Evolutionary conservation across 2,329 filamentous ascomycete species (phyloP).

Genomic region (Tothia fuscella): DNA sequence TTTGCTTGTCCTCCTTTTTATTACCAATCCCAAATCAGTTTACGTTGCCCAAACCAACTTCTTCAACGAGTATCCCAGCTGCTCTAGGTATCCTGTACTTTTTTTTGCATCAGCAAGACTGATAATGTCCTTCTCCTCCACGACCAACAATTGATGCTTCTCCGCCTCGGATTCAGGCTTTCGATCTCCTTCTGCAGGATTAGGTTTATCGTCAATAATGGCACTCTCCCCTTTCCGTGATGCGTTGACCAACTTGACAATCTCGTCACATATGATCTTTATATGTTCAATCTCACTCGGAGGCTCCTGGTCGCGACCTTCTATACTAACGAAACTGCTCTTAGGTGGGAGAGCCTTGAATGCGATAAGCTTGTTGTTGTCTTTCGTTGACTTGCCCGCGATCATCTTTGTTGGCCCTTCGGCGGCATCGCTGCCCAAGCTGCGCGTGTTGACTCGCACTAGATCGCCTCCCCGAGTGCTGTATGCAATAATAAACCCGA

Average conservation of each 20-base stretch:
- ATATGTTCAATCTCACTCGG: slow-evolving; percentile 43
- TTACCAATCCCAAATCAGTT: no score
- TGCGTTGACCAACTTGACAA: slow-evolving; percentile 56
- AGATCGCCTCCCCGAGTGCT: slow-evolving; percentile 58
- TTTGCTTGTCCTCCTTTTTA: no score
- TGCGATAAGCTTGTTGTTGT: slow-evolving; percentile 30
- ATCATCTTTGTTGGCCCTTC: slow-evolving; percentile 16
- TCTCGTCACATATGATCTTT: slow-evolving; percentile 59
- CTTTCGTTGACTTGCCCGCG: slow-evolving; percentile 16
- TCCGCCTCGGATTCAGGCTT: slow-evolving; percentile 21
- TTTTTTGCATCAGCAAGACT: slow-evolving; percentile 73
- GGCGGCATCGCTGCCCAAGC: slow-evolving; percentile 43
- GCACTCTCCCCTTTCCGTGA: no score
- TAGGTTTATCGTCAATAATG: no score
- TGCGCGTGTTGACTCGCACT: slow-evolving; percentile 73
- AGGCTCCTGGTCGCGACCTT: slow-evolving; percentile 20
- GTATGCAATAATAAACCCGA: slow-evolving; percentile 74
- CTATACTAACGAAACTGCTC: slow-evolving; percentile 24
- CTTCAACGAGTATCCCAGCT: slow-evolving; percentile 81
- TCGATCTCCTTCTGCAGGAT: slow-evolving; percentile 30
- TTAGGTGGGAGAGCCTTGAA: slow-evolving; percentile 44
- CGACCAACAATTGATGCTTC: slow-evolving; percentile 21
- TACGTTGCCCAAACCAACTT: slow-evolving; percentile 68
- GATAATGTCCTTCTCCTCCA: slow-evolving; percentile 61
- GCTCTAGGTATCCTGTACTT: slow-evolving; percentile 76